Evolutionary conservation across 164 flowering plant genomes (phyloP).

Genomic region (Stephania japonica): DNA sequence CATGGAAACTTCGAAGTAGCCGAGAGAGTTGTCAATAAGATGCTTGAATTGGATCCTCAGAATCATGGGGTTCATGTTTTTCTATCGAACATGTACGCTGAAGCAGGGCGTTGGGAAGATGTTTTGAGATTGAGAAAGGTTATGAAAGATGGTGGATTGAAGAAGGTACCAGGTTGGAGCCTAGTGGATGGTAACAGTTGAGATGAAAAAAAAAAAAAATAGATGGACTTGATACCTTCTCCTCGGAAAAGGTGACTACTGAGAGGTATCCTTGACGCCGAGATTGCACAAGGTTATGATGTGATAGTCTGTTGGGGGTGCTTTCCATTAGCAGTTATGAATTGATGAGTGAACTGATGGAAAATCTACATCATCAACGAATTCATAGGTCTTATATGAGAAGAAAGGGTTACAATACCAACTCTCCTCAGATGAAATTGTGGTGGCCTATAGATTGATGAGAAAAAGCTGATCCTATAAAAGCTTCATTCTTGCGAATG

Average conservation of each 20-base stretch:
- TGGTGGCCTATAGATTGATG: background rate
- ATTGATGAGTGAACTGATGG: background rate
- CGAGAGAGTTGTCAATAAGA: conserved; percentile 36
- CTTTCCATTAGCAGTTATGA: no score
- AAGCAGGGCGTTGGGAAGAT: conserved; percentile 43
- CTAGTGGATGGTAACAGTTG: conserved; percentile 22
- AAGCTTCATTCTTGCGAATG: background rate
- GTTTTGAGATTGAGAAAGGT: conserved; percentile 32
- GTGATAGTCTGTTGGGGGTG: no score
- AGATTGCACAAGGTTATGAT: no score
- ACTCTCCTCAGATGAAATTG: background rate
- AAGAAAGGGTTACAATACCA: background rate
- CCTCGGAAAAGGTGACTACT: no score
- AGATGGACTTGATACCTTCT: no score
- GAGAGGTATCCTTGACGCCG: no score
- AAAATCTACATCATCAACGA: background rate
- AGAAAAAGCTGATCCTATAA: background rate
- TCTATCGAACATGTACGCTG: conserved; percentile 47
- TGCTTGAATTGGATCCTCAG: conserved; percentile 39
- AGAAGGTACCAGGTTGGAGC: conserved; percentile 45
- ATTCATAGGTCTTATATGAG: background rate
- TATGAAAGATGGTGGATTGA: conserved; percentile 34
- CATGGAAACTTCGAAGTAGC: conserved; percentile 43
- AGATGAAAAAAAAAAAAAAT: background rate
- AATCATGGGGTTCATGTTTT: conserved; percentile 44